These are phyloP conservation scores for Oryza rufipogon DNA, from an alignment of 176 grass and related monocot genomes.

Conservation along the genomic window DNA sequence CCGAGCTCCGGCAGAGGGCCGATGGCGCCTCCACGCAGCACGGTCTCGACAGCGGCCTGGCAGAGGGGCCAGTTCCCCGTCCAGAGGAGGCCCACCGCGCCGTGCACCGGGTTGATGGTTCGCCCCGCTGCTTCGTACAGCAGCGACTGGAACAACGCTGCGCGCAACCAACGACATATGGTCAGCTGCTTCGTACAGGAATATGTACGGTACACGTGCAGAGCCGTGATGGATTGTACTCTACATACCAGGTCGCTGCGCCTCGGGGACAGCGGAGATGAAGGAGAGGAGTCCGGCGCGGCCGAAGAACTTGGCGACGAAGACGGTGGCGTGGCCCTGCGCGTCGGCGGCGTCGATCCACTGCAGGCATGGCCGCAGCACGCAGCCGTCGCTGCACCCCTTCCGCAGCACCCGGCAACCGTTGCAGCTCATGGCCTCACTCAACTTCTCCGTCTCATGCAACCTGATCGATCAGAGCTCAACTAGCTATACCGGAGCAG, in stretches of 20 bases:
- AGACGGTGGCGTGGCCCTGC: slow-evolving; percentile 86
- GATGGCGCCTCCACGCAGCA: slow-evolving; percentile 76
- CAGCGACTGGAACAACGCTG: slow-evolving; percentile 81
- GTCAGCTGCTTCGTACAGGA: not conserved
- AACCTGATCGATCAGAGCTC: no score
- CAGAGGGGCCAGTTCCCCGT: slow-evolving; percentile 79
- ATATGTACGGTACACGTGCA: not conserved
- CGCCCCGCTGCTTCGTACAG: slow-evolving; percentile 82
- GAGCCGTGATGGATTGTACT: not conserved
- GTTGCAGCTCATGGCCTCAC: slow-evolving; percentile 74
- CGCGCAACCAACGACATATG: not conserved
- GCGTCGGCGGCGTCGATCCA: slow-evolving; percentile 83
- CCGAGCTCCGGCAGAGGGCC: slow-evolving; percentile 51
- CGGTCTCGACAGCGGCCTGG: slow-evolving; percentile 77
- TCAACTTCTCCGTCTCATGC: not conserved
- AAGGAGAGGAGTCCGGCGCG: slow-evolving; percentile 82
- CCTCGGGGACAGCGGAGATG: slow-evolving; percentile 69
- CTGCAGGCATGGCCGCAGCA: slow-evolving; percentile 78
- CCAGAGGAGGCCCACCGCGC: slow-evolving; percentile 70
- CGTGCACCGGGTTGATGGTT: slow-evolving; percentile 80
- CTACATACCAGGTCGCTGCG: slow-evolving; percentile 58
- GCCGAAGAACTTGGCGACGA: slow-evolving; percentile 94
- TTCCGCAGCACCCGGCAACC: slow-evolving; percentile 83
- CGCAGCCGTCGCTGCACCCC: slow-evolving; percentile 79
- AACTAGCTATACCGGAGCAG: not conserved